These are phyloP conservation scores for Prunus campanulata DNA, from an alignment of 306 rosid genomes.

Conservation along the genomic window DNA sequence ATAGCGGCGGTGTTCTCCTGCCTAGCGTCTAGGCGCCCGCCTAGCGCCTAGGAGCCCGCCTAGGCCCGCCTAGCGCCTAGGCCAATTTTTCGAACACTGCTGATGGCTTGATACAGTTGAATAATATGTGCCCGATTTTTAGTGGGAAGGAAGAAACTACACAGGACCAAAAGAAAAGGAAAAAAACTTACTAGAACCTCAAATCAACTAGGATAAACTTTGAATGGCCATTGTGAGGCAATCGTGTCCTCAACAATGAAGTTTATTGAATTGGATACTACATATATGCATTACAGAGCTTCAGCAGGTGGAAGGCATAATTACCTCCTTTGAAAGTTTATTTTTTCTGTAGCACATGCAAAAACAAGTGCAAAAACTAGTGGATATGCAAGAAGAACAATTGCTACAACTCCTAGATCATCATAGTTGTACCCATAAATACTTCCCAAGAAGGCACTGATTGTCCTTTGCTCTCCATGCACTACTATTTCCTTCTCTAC, in stretches of 20 bases:
- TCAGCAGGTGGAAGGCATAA: background rate
- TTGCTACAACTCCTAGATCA: slow-evolving; percentile 12
- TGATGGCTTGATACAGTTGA: too few relatives aligned
- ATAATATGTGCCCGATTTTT: background rate
- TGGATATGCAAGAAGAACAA: slow-evolving; percentile 22
- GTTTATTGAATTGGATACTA: background rate
- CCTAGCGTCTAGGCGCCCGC: too few relatives aligned
- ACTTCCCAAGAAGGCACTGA: slow-evolving; percentile 12
- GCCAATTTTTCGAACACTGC: too few relatives aligned
- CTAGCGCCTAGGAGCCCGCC: too few relatives aligned
- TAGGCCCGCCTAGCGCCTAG: too few relatives aligned
- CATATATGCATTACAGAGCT: background rate
- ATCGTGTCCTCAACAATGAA: background rate
- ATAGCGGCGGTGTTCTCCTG: too few relatives aligned
- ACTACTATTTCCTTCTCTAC: slow-evolving; percentile 10
- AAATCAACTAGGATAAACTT: background rate
- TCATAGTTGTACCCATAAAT: slow-evolving; percentile 22
- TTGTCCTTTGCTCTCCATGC: slow-evolving; percentile 8
- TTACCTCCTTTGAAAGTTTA: slow-evolving; percentile 33
- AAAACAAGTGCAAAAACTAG: slow-evolving; percentile 20
- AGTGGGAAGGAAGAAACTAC: background rate
- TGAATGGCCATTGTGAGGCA: background rate
- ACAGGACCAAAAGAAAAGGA: background rate
- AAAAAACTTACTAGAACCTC: too few relatives aligned
- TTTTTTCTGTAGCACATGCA: slow-evolving; percentile 26